These are phyloP conservation scores for Mucor lusitanicus DNA, from an alignment of 371 early-diverging fungal species.

Conservation along the genomic window DNA sequence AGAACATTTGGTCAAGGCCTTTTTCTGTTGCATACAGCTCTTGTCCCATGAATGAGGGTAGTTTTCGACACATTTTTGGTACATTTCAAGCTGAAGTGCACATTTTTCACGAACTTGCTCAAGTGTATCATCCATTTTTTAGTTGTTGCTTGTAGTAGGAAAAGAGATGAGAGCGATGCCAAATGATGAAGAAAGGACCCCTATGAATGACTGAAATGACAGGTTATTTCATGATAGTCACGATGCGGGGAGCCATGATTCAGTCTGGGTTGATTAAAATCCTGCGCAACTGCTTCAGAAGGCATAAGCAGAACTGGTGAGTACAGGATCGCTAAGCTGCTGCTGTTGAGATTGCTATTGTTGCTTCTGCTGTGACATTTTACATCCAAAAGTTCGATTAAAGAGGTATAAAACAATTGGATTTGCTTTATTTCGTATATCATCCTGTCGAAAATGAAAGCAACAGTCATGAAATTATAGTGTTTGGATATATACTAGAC, in stretches of 20 bases:
- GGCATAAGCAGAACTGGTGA: no score
- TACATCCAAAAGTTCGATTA: no score
- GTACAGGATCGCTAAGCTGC: no score
- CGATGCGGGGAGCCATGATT: background rate
- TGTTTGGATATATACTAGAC: no score
- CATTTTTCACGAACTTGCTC: conserved; percentile 80
- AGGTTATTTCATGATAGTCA: background rate
- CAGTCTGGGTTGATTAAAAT: no score
- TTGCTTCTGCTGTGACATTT: no score
- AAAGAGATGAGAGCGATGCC: background rate
- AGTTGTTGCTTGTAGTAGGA: background rate
- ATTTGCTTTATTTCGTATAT: no score
- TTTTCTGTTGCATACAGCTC: conserved; percentile 69
- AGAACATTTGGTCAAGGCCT: conserved; percentile 78
- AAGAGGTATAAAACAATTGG: no score
- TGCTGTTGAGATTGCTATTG: no score
- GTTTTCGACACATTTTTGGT: conserved; percentile 77
- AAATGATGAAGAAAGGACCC: background rate
- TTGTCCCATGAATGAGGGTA: conserved; percentile 75
- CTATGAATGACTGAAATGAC: background rate
- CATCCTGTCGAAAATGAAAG: no score
- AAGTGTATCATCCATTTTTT: conserved; percentile 69
- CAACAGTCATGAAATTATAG: no score
- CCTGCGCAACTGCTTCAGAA: no score
- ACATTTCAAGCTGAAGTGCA: conserved; percentile 73